phyloP scores from a whole-genome alignment of 2,329 filamentous ascomycete species.

The Phaeosphaeria sp. region DNA sequence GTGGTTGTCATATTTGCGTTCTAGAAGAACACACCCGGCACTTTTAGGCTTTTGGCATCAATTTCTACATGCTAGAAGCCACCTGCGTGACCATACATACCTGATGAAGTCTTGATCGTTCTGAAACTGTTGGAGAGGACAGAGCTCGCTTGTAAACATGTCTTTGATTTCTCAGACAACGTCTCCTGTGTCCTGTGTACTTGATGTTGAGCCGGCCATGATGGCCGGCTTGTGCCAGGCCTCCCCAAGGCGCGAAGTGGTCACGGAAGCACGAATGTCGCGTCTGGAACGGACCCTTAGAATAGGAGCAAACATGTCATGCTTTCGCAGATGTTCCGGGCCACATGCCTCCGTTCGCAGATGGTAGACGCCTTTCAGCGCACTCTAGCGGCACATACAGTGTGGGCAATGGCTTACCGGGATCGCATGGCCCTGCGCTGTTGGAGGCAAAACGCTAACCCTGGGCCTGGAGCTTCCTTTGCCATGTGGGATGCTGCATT shows the following conservation, averaged over 20 bases:
- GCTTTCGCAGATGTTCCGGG: background rate
- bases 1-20: slow-evolving; percentile 56
- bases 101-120: background rate
- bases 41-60: slow-evolving; percentile 47
- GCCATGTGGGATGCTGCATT: slow-evolving; percentile 27
- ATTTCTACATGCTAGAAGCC: slow-evolving; percentile 41
- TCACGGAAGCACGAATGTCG: background rate
- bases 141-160: background rate
- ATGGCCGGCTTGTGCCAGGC: background rate
- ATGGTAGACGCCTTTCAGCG: background rate
- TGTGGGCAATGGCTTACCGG: background rate
- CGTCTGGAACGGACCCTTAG: background rate
- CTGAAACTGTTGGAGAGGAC: background rate
- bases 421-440: slow-evolving; percentile 15
- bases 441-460: slow-evolving; percentile 17
- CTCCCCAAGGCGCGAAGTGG: background rate
- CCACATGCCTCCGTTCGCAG: too few species aligned
- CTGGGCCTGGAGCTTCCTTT: slow-evolving; percentile 20
- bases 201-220: background rate
- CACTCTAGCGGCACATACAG: background rate
- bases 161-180: too few species aligned
- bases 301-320: background rate
- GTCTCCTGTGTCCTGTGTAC: background rate
- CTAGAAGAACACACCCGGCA: slow-evolving; percentile 44
- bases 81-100: slow-evolving; percentile 49